Evolutionary conservation across 2,329 filamentous ascomycete genomes (phyloP), one percentile per base, ranked within the genome.

Genomic region (Hortaea werneckii): DNA sequence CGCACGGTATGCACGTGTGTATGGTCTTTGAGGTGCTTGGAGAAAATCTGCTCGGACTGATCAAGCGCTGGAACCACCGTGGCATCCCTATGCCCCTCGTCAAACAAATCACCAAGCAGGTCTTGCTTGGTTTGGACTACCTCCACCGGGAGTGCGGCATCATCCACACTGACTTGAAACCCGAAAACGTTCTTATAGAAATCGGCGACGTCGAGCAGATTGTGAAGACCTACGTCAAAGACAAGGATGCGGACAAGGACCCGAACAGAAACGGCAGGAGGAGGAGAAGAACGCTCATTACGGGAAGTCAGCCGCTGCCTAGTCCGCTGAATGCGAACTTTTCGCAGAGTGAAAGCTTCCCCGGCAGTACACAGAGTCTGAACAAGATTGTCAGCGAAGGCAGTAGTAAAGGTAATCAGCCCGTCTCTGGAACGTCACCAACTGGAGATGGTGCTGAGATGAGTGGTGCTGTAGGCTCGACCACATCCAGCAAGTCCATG

Each of bases 21-120:
- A 96, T 98, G 90, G 92, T 98, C 6, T 98, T 98, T 59, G 92
- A 98, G 67, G 92, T 98, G 3, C 70, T 98, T 46, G 92, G 92
- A 44, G 89, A 96, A 75, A 96, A 96, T 63, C 69, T 96, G 53
- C 72, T 96, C 44, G 90, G 92, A 27, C 70, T 98, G 63, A 95
- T 98, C 75, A 96, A 96, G 78, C 82, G 87, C 59, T 96, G 90
- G 89, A 95, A 96, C 65, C 92, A 96, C 66, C 80, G 92, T 50
- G 92, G 92, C 41, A 96, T 98, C 48, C 92, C 92, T 38, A 94
- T 95, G 82, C 79, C 87, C 11, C 76, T 98, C 10, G 92, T 96
- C 64, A 95, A 95, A 74, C 92, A 96, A 67, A 98, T 98, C 67
- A 94, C 92, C 29, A 96, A 96, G 68, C 92, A 98, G 70, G 92